Percentiles rank a stretch among this genome's conserved stretches.
Evolutionary conservation across 2,329 filamentous ascomycete species (phyloP).

Genomic region (Coniochaeta pulveracea): DNA sequence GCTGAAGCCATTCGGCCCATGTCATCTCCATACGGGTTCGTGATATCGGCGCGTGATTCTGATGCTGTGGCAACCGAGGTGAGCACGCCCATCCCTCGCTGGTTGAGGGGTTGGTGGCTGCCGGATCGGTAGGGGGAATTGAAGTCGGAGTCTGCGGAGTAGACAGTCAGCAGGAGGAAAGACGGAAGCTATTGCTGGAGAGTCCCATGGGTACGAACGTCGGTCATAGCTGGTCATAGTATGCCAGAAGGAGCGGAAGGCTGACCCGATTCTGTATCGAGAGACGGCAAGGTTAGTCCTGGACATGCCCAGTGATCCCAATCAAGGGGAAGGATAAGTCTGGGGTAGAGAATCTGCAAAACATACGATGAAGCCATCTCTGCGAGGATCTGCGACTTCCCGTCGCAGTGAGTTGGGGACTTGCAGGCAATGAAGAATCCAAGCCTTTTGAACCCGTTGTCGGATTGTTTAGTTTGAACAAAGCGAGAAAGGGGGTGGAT

Average conservation of each 20-base stretch:
- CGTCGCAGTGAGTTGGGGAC: too few relatives aligned
- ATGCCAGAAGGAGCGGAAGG: conserved; percentile 92
- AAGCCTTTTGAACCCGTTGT: too few relatives aligned
- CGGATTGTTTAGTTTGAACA: too few relatives aligned
- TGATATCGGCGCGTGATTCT: conserved; percentile 79
- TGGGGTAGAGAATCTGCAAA: not conserved
- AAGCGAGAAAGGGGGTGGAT: too few relatives aligned
- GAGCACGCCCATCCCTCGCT: conserved; percentile 46
- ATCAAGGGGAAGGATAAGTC: too few relatives aligned
- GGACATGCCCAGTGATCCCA: not conserved
- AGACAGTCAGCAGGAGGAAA: conserved; percentile 10
- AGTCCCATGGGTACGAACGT: conserved; percentile 36
- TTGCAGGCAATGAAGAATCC: too few relatives aligned
- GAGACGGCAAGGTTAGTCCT: not conserved
- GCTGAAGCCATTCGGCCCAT: conserved; percentile 40
- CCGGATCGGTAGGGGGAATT: conserved; percentile 90
- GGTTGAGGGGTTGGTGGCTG: conserved; percentile 77
- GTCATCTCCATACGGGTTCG: conserved; percentile 64
- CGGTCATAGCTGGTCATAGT: conserved; percentile 65
- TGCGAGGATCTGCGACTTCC: too few relatives aligned
- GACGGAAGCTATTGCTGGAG: conserved; percentile 11
- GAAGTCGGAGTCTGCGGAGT: conserved; percentile 70
- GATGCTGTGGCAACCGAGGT: conserved; percentile 82
- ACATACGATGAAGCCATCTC: conserved; percentile 5
- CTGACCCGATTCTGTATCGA: conserved; percentile 47